Conservation (phyloP, 2,329 filamentous ascomycete genomes). For the Calonectria crousiana region DNA sequence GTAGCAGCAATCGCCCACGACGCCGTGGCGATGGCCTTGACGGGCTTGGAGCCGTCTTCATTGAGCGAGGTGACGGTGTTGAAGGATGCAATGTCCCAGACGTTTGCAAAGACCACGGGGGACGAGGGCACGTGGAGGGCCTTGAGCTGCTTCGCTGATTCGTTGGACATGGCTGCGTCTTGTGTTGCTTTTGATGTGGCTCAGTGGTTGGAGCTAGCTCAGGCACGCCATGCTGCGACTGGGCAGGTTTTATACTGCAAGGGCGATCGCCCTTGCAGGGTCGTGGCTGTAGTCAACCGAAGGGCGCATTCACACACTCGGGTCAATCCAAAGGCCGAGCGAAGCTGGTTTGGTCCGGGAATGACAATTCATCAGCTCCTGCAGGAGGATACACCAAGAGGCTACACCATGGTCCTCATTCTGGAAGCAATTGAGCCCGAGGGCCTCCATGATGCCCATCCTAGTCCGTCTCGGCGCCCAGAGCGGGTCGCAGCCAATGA, state of each 20-base stretch:
- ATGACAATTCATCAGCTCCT: not conserved
- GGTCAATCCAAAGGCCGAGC: not conserved
- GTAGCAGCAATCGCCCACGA: constrained; percentile 63
- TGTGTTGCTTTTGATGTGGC: not conserved
- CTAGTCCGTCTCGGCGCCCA: not conserved
- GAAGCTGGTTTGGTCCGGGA: not conserved
- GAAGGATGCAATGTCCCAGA: constrained; percentile 66
- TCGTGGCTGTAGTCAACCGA: not conserved
- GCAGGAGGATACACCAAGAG: no score
- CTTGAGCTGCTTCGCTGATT: constrained; percentile 51
- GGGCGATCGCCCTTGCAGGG: not conserved
- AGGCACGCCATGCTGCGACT: not conserved
- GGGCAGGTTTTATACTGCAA: not conserved
- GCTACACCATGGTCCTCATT: not conserved
- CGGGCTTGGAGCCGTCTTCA: constrained; percentile 47
- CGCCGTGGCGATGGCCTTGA: constrained; percentile 60
- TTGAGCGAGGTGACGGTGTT: constrained; percentile 58
- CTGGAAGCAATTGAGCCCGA: not conserved
- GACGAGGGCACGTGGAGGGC: constrained; percentile 62
- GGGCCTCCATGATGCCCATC: not conserved
- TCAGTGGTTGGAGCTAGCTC: not conserved
- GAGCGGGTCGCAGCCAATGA: not conserved
- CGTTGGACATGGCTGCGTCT: constrained; percentile 42
- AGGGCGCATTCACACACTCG: not conserved
- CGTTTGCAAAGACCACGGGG: constrained; percentile 67